These are phyloP conservation scores for Hanseniaspora nectarophila DNA, from an alignment of 805 yeast genomes.

Conservation along the genomic window DNA sequence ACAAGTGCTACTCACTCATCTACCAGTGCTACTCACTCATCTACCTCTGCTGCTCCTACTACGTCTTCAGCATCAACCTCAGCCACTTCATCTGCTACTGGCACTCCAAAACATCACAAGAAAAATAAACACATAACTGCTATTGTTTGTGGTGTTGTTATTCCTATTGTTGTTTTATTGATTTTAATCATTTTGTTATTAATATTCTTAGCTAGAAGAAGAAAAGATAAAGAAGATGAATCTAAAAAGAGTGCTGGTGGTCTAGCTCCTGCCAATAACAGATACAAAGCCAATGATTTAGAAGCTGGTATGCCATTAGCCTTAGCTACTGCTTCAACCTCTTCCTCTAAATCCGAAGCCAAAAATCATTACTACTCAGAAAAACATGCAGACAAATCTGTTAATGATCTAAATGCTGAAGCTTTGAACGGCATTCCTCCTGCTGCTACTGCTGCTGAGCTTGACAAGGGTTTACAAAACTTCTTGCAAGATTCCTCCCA, in stretches of 20 bases:
- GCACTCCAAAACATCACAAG: constrained; percentile 8
- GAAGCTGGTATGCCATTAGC: constrained; percentile 27
- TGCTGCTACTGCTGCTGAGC: constrained; percentile 10
- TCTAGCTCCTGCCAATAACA: constrained; percentile 26
- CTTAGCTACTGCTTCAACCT: constrained; percentile 28
- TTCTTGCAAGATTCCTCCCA: constrained; percentile 17
- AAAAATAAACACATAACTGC: constrained; percentile 50
- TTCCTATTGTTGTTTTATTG: constrained; percentile 50
- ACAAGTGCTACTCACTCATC: constrained; percentile 27
- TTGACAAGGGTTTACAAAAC: constrained; percentile 11
- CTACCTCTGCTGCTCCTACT: constrained; percentile 26
- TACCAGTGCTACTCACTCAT: constrained; percentile 25
- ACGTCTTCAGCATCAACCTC: constrained; percentile 22
- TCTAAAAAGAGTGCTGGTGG: constrained; percentile 30
- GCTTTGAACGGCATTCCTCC: constrained; percentile 18
- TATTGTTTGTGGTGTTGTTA: constrained; percentile 79
- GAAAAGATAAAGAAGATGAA: constrained; percentile 25
- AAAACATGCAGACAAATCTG: constrained; percentile 23
- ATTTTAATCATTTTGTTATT: constrained; percentile 40
- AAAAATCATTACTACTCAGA: constrained; percentile 39
- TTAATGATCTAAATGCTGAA: constrained; percentile 16
- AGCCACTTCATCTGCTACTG: constrained; percentile 17
- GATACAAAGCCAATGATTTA: constrained; percentile 24
- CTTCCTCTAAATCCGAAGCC: constrained; percentile 40
- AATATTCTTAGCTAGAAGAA: constrained; percentile 44